These are phyloP conservation scores for Gremmenia infestans DNA, from an alignment of 2,329 filamentous ascomycete species.

Conservation along the genomic window DNA sequence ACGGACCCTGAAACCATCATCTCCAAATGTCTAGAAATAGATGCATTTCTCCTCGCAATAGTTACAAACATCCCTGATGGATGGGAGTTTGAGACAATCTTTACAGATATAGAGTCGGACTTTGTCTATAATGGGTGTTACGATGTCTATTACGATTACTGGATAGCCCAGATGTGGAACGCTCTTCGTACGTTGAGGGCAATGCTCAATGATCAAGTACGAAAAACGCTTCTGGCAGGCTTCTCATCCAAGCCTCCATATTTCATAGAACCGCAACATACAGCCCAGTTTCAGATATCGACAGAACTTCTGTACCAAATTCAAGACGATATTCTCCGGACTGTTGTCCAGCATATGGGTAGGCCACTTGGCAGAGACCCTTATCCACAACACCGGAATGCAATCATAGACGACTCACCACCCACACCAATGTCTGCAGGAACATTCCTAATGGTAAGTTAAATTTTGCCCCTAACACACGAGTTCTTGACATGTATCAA, in stretches of 20 bases:
- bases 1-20: constrained; percentile 25
- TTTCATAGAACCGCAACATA: constrained; percentile 16
- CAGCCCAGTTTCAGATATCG: constrained; percentile 21
- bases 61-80: constrained; percentile 10
- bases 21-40: constrained; percentile 18
- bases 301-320: constrained; percentile 16
- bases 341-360: constrained; percentile 21
- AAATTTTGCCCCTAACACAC: no score
- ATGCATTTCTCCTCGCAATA: constrained; percentile 16
- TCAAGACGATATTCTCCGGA: constrained; percentile 22
- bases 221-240: constrained; percentile 13
- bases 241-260: constrained; percentile 12
- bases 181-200: constrained; percentile 16
- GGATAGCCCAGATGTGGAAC: constrained; percentile 27
- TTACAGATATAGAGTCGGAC: constrained; percentile 15
- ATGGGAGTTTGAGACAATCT: constrained; percentile 22
- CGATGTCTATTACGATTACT: constrained; percentile 25
- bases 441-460: constrained; percentile 18
- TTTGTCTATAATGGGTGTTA: constrained; percentile 24
- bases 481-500: no score
- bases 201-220: constrained; percentile 20
- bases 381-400: not conserved
- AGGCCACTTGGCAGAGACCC: not conserved
- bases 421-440: constrained; percentile 14
- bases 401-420: not conserved